Evolutionary conservation across 495 filamentous ascomycete genomes (phyloP), one percentile per base, ranked within the genome.

Genomic region (Penicillium egyptiacum): DNA sequence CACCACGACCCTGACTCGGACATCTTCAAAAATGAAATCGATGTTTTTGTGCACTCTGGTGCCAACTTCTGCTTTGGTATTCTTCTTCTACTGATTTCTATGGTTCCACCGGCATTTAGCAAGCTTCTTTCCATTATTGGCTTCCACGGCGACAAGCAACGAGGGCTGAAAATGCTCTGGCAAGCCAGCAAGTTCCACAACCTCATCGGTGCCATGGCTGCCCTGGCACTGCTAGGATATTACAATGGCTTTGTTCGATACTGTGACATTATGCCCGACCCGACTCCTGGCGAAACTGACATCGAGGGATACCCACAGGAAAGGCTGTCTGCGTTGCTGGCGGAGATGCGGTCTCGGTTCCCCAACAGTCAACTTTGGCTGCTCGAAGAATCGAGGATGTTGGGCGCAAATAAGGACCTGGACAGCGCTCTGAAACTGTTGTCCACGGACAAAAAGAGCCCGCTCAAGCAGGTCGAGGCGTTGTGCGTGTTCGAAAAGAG

Each of bases 131-230:
- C 84, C 56, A 87, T 97, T 52, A 90, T 97, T 42, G 95, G 95
- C 12, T 97, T 98, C 69, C 86, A 83, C 60, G 94, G 94, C 14
- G 93, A 98, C 69, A 87, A 91, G 46, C 88, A 93, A 53, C 80
- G 86, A 22, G 95, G 92, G 3, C 69, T 96, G 12, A 73, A 80
- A 19, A 88, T 96, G 84, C 85, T 98, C 9, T 98, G 95, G 94
- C 90, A 93, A 70, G 88, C 91, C 14, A 88, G 88, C 59, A 91
- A 88, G 62, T 91, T 89, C 65, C 78, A 85, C 59, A 96, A 96
- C 64, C 81, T 98, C 68, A 92, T 96, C 64, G 94, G 94, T 26
- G 92, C 90, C 26, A 87, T 97, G 69, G 88, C 92, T 5, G 91
- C 87, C 0, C 75, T 98, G 28, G 81, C 88, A 35, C 75, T 96